Conservation (phyloP, 2,329 filamentous ascomycete genomes). For the Aspergillus japonicus region DNA sequence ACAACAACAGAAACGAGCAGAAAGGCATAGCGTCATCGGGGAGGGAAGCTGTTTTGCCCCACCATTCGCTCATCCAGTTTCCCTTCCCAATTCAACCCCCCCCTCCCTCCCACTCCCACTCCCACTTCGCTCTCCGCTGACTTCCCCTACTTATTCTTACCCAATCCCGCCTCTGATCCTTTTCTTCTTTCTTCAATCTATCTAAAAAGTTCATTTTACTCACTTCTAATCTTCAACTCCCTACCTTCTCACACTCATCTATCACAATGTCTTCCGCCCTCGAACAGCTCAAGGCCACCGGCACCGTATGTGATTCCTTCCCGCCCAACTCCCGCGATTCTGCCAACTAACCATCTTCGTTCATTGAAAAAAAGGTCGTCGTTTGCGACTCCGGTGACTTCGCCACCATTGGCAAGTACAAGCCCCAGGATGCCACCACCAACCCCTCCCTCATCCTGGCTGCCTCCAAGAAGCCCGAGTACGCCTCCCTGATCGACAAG, state of each 20-base stretch:
- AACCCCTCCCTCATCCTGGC: slow-evolving; percentile 98
- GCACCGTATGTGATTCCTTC: slow-evolving; percentile 65
- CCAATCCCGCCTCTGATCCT: slow-evolving; percentile 22
- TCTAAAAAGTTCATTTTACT: slow-evolving; percentile 1
- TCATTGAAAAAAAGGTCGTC: slow-evolving; percentile 67
- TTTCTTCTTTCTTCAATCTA: slow-evolving; percentile 14
- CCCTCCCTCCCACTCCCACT: slow-evolving; percentile 5
- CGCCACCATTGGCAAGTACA: slow-evolving; percentile 96
- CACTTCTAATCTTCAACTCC: slow-evolving; percentile 11
- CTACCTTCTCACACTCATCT: slow-evolving; percentile 3
- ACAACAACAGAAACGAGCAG: not conserved
- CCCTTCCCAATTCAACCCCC: not conserved
- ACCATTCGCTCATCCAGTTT: slow-evolving; percentile 10
- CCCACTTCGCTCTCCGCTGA: not conserved
- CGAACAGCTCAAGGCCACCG: slow-evolving; percentile 93
- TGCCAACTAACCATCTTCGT: slow-evolving; percentile 17
- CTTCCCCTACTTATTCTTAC: slow-evolving; percentile 20
- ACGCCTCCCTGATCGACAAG: slow-evolving; percentile 84
- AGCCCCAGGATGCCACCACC: slow-evolving; percentile 99
- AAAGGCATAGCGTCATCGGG: slow-evolving; percentile 22
- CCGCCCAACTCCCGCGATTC: not conserved
- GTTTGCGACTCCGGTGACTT: slow-evolving; percentile 95
- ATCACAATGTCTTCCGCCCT: slow-evolving; percentile 77
- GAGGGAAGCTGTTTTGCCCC: slow-evolving; percentile 21
- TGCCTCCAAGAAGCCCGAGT: slow-evolving; percentile 96